Evolutionary conservation across 768 basidiomycete species (phyloP).

Genomic region (Tylopilus subfusipes): DNA sequence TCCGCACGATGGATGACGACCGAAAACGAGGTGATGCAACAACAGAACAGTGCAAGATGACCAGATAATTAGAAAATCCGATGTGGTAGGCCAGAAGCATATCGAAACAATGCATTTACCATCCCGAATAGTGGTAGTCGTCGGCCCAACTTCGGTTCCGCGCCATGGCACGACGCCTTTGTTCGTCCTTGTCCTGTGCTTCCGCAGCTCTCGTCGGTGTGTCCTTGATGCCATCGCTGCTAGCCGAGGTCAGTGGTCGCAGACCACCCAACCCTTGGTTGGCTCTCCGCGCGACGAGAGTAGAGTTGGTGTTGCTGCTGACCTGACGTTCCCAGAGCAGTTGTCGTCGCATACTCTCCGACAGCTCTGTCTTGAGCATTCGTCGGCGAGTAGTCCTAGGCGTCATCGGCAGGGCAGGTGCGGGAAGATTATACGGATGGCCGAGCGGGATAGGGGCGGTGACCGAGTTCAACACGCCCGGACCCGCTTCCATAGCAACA

Average conservation of each 20-base stretch:
- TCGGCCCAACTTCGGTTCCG: constrained; percentile 67
- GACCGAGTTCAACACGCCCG: constrained; percentile 26
- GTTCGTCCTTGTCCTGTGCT: constrained; percentile 40
- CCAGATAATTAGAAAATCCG: constrained; percentile 24
- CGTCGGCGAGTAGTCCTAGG: constrained; percentile 81
- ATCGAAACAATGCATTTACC: constrained; percentile 37
- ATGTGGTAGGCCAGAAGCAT: constrained; percentile 10
- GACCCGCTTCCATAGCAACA: constrained; percentile 11
- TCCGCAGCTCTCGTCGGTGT: constrained; percentile 15
- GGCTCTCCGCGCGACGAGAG: constrained; percentile 32
- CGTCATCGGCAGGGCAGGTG: constrained; percentile 62
- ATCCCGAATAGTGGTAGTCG: constrained; percentile 63
- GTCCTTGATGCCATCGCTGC: constrained; percentile 17
- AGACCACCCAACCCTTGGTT: constrained; percentile 29
- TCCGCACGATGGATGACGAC: constrained; percentile 15
- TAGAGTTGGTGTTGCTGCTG: constrained; percentile 46
- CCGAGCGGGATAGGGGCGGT: constrained; percentile 57
- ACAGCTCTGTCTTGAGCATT: constrained; percentile 83
- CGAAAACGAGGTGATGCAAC: constrained; percentile 17
- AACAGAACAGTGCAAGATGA: constrained; percentile 19
- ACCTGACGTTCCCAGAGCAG: constrained; percentile 78
- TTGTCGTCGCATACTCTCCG: constrained; percentile 78
- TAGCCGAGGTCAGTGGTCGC: constrained; percentile 35
- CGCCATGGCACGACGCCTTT: constrained; percentile 44
- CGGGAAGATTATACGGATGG: constrained; percentile 72